Percentiles rank a stretch among this genome's conserved stretches.
Conservation (phyloP, 78 protist species). For the Monosiga brevicollis region DNA sequence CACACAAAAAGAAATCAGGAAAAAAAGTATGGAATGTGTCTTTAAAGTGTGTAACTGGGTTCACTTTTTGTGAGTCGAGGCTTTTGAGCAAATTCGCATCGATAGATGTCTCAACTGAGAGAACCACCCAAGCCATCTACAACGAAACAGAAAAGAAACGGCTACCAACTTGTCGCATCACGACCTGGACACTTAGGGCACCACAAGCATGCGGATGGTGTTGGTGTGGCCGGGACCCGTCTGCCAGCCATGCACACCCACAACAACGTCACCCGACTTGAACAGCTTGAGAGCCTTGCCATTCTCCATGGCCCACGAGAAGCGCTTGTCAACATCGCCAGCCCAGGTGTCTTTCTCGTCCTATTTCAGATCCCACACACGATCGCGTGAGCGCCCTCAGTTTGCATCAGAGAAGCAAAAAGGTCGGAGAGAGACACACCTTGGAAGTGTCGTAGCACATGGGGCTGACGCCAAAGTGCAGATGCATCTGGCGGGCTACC, state of each 20-base stretch:
- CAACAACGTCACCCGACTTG: not conserved
- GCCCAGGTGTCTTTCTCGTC: not conserved
- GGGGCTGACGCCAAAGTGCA: conserved; percentile 19
- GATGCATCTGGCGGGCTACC: not conserved
- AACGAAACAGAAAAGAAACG: not conserved
- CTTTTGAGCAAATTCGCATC: not conserved
- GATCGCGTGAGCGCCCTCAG: not conserved
- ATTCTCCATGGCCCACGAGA: conserved; percentile 9
- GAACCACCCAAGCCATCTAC: not conserved
- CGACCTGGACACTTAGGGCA: not conserved
- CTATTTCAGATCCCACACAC: not conserved
- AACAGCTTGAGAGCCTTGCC: not conserved
- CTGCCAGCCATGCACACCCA: conserved; percentile 17
- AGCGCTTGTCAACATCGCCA: conserved; percentile 23
- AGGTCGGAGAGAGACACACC: not conserved
- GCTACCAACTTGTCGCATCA: not conserved
- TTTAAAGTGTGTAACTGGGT: not conserved
- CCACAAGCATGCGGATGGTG: not conserved
- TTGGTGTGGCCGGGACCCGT: not conserved
- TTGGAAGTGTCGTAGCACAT: not conserved
- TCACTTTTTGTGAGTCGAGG: not conserved
- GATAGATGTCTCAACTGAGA: not conserved
- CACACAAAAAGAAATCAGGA: no score
- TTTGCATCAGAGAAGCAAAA: not conserved
- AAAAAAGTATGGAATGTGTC: no score